These are phyloP conservation scores for Boletus tylopilopsis DNA, from an alignment of 768 basidiomycete genomes.

Conservation along the genomic window DNA sequence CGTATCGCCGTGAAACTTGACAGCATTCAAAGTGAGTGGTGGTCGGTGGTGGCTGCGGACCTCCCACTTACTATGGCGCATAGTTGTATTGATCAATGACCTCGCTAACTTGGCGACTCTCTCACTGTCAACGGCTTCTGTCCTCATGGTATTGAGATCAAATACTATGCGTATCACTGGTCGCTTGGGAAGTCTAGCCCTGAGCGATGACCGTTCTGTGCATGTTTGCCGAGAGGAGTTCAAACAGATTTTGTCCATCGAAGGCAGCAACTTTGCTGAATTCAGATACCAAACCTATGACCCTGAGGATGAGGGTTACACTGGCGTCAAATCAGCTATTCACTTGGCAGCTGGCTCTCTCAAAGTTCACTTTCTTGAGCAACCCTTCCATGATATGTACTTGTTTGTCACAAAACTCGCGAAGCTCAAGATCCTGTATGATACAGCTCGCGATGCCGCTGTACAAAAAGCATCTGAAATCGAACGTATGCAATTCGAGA, in stretches of 20 bases:
- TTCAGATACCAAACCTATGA: conserved; percentile 93
- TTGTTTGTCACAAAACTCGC: conserved; percentile 82
- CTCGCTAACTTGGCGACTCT: conserved; percentile 74
- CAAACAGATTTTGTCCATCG: conserved; percentile 86
- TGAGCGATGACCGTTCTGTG: conserved; percentile 67
- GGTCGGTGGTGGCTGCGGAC: background rate
- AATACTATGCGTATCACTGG: conserved; percentile 77
- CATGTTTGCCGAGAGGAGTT: conserved; percentile 59
- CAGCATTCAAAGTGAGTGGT: conserved; percentile 66
- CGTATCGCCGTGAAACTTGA: conserved; percentile 80
- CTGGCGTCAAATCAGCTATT: conserved; percentile 81
- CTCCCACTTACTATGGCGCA: conserved; percentile 9
- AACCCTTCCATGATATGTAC: conserved; percentile 87
- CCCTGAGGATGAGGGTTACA: conserved; percentile 60
- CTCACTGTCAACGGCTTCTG: conserved; percentile 86
- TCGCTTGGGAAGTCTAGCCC: conserved; percentile 75
- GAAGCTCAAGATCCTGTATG: conserved; percentile 89
- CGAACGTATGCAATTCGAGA: conserved; percentile 87
- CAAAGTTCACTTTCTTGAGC: conserved; percentile 83
- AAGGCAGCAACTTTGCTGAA: conserved; percentile 91
- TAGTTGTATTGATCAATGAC: conserved; percentile 78
- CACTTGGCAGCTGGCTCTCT: conserved; percentile 84
- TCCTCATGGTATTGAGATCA: conserved; percentile 66
- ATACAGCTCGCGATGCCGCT: conserved; percentile 89
- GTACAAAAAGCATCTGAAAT: conserved; percentile 91